These are phyloP conservation scores for Chalciporus chontae DNA, from an alignment of 768 basidiomycete species.

Conservation along the genomic window DNA sequence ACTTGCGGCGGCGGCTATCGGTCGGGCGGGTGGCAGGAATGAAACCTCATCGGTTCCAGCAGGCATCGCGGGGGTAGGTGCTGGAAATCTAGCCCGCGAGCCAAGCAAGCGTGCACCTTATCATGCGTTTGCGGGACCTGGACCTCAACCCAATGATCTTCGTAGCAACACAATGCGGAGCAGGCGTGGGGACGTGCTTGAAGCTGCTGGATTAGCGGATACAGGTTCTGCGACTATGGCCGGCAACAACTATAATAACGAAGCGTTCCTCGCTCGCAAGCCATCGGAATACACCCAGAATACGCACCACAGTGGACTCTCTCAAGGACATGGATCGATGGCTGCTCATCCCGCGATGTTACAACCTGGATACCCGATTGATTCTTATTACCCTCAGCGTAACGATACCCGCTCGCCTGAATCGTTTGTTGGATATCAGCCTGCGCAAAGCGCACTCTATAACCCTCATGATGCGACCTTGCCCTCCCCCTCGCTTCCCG, in stretches of 20 bases:
- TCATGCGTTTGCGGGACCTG: slow-evolving; percentile 37
- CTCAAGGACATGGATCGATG: slow-evolving; percentile 20
- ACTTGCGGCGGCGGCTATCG: slow-evolving; percentile 21
- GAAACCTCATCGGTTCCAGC: slow-evolving; percentile 35
- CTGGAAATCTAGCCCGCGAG: slow-evolving; percentile 28
- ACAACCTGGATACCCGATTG: slow-evolving; percentile 26
- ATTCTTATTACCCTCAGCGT: slow-evolving; percentile 23
- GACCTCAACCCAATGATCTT: slow-evolving; percentile 17
- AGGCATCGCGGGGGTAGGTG: slow-evolving; percentile 38
- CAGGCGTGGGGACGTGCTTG: slow-evolving; percentile 25
- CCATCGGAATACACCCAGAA: slow-evolving; percentile 27
- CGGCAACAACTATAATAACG: neutral
- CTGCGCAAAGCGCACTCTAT: slow-evolving; percentile 7
- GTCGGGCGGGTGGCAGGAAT: slow-evolving; percentile 23
- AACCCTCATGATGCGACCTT: slow-evolving; percentile 17
- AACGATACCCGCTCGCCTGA: slow-evolving; percentile 19
- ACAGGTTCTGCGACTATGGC: slow-evolving; percentile 13
- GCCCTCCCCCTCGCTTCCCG: slow-evolving; percentile 13
- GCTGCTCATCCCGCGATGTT: slow-evolving; percentile 14
- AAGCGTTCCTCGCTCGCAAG: slow-evolving; percentile 17
- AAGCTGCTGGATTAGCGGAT: slow-evolving; percentile 24
- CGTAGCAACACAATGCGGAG: slow-evolving; percentile 16
- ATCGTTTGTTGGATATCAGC: slow-evolving; percentile 31
- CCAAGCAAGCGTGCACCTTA: slow-evolving; percentile 34
- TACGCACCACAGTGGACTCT: slow-evolving; percentile 22